Evolutionary conservation across 164 flowering plant species (phyloP).

Genomic region (Piper longum): DNA sequence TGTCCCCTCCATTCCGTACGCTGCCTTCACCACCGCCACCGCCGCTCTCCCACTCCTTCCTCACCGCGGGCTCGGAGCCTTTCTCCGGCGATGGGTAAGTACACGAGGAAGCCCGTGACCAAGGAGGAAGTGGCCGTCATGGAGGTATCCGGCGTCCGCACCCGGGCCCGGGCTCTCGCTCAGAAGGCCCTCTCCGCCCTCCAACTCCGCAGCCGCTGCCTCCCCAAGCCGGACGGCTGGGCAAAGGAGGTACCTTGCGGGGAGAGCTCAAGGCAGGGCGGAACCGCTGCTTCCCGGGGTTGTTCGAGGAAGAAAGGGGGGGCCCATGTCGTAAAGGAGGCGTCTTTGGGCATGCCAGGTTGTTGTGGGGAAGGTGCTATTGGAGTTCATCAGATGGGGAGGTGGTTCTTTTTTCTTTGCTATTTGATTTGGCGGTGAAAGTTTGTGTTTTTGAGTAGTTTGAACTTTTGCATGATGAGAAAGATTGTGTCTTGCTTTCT

Average conservation of each 20-base stretch:
- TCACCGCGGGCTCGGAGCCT: too few relatives aligned
- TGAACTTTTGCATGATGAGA: too few relatives aligned
- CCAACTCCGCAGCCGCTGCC: neutral
- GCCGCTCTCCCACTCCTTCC: neutral
- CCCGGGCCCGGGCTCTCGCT: slow-evolving; percentile 76
- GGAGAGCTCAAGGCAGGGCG: neutral
- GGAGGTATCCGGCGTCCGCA: slow-evolving; percentile 64
- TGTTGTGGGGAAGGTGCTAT: slow-evolving; percentile 12
- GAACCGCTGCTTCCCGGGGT: neutral
- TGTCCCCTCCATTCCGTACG: too few relatives aligned
- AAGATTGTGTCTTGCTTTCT: too few relatives aligned
- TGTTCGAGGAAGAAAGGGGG: slow-evolving; percentile 6
- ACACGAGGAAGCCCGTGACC: neutral
- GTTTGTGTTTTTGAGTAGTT: too few relatives aligned
- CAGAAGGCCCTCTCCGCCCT: slow-evolving; percentile 26
- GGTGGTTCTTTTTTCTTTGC: neutral
- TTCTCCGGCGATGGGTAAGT: neutral
- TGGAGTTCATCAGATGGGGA: slow-evolving; percentile 6
- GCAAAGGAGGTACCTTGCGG: neutral
- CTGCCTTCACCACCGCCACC: too few relatives aligned
- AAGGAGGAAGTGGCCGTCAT: slow-evolving; percentile 20
- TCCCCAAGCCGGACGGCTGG: neutral
- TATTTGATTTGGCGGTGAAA: too few relatives aligned
- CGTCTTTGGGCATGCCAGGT: neutral
- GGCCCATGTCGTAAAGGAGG: neutral